phyloP scores from a whole-genome alignment of 441 rosid species.

The Populus hybrid region DNA sequence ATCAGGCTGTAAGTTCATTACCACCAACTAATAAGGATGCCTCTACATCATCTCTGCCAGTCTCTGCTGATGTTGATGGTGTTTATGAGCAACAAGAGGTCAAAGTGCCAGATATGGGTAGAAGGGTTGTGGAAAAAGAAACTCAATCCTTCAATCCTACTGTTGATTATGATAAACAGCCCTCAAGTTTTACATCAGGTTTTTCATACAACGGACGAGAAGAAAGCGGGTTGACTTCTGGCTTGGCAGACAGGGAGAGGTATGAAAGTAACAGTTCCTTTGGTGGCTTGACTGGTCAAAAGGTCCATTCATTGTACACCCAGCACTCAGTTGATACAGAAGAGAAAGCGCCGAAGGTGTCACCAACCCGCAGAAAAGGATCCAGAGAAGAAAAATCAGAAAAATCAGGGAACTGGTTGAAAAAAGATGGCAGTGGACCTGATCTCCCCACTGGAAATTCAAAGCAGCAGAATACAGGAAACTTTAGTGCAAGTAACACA shows the following conservation, averaged over 20 bases:
- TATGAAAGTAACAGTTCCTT: slow-evolving; percentile 45
- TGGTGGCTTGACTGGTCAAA: slow-evolving; percentile 52
- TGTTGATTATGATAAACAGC: slow-evolving; percentile 48
- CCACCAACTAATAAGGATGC: slow-evolving; percentile 56
- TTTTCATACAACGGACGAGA: slow-evolving; percentile 43
- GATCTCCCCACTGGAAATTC: slow-evolving; percentile 43
- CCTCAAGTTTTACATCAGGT: slow-evolving; percentile 37
- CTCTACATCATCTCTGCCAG: slow-evolving; percentile 39
- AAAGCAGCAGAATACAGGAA: slow-evolving; percentile 42
- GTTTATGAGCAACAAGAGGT: slow-evolving; percentile 54
- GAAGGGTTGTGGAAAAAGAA: slow-evolving; percentile 60
- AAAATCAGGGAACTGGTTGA: slow-evolving; percentile 43
- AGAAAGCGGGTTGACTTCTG: slow-evolving; percentile 54
- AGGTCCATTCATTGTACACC: slow-evolving; percentile 40
- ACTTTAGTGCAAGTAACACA: slow-evolving; percentile 34
- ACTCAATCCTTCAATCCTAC: slow-evolving; percentile 34
- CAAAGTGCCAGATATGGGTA: slow-evolving; percentile 49
- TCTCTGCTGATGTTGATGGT: slow-evolving; percentile 50
- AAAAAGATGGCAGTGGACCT: slow-evolving; percentile 44
- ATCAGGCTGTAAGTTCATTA: slow-evolving; percentile 48
- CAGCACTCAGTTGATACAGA: slow-evolving; percentile 53
- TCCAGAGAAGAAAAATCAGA: slow-evolving; percentile 68
- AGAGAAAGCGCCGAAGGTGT: slow-evolving; percentile 77
- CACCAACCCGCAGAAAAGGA: slow-evolving; percentile 83
- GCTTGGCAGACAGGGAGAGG: slow-evolving; percentile 52